Evolutionary conservation across 768 basidiomycete genomes (phyloP), one percentile per base, ranked within the genome.

Genomic region (Leccinum obscurum): DNA sequence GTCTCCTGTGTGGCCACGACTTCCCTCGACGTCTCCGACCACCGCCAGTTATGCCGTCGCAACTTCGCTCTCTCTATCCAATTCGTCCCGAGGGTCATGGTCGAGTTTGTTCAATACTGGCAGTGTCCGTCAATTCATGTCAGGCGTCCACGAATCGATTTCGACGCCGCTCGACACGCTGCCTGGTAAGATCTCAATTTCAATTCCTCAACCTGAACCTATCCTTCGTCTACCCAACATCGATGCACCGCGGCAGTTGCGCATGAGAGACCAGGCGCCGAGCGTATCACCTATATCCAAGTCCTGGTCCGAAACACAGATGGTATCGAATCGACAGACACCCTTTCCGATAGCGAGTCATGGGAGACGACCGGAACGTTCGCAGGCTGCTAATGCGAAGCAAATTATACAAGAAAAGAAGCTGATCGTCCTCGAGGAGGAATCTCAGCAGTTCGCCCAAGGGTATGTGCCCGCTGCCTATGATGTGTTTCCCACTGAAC

Each of bases 81-180:
- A 75, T 51, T 85, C 89, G 3, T 91, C 91, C 3, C 80, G 85
- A 49, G 89, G 85, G 9, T 91, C 92, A 0, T 93, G 92, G 92
- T 88, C 90, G 0, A 92, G 85, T 66, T 68, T 93, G 11, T 89
- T 91, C 70, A 87, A 85, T 60, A 76, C 88, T 1, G 83, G 83
- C 17, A 82, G 78, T 48, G 77, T 92, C 74, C 80, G 87, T 28
- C 87, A 90, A 58, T 83, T 92, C 59, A 85, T 92, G 64, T 78
- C 79, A 11, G 84, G 86, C 34, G 77, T 85, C 30, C 82, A 84
- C 35, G 86, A 84, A 63, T 77, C 80, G 1, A 74, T 80, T 17
- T 73, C 72, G 44, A 79, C 76, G 20, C 79, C 80, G 8, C 67
- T 76, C 3, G 72, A 73, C 17, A 64, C 64, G 15, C 26, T 70